Evolutionary conservation across 768 basidiomycete genomes (phyloP), one percentile per base, ranked within the genome.

Genomic region (Rubroboletus pulcherrimus): DNA sequence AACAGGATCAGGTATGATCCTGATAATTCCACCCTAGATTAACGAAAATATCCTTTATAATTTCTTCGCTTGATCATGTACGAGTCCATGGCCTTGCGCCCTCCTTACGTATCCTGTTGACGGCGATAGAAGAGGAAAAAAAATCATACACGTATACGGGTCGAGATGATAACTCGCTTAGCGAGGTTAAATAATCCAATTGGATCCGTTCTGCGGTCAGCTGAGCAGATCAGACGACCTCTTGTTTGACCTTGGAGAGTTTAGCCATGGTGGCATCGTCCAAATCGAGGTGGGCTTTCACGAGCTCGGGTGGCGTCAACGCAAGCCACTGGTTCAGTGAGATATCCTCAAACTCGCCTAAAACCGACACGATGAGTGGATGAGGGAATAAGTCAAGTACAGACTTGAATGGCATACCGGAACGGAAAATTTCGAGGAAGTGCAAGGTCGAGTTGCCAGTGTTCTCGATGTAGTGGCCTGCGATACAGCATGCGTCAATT

Each of bases 381-480:
- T 48, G 45, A 49, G 33, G 14, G 21, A 37, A 35, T 30, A 2
- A 5, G 9, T 17, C 2, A 8, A n/a, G 34, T 5, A n/a, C 12
- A n/a, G 0, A 26, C 14, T 7, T 19, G 17, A 11, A 38, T 4
- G 9, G 55, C 71, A 49, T 64, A 78, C 80, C 75, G 30, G 82
- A 74, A 60, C 75, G 79, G 66, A 86, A 82, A n/a, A 87, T 78
- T 64, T 87, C 85, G 7, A 88, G 73, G 63, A 80, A 82, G 56
- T 69, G 74, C 38, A 87, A 66, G 3, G 85, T 80, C 2, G 77
- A 75, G 59, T 84, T 80, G 15, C 85, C 84, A 5, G 77, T 82
- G 66, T 87, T 86, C 66, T 87, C 84, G 29, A 87, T 74, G 63
- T 87, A 86, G 63, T 88, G 86, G 1, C 84, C 84, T 80, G n/a